Base-by-base conservation (phyloP, 208 protist genomes). In the Trypanosoma caninum region DNA sequence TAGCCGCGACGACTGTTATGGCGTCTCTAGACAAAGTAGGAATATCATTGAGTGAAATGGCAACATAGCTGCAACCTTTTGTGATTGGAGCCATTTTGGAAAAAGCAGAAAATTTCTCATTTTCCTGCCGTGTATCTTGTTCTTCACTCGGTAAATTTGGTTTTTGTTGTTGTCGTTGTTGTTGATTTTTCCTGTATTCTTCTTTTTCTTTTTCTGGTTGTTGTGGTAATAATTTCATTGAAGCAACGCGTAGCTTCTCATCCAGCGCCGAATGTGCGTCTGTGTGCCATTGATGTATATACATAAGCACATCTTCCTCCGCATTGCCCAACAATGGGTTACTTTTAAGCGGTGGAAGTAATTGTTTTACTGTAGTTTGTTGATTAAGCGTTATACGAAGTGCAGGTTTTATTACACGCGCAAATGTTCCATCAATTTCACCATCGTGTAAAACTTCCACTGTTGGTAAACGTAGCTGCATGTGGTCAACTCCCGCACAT, bases 241-340 rank as follows among this genome's bases (percentile, higher is more conserved):
- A 70, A 16, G 73, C 35, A 22, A 54, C 46, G n/a, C 57, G 16
- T 23, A 94, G 70, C 25, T 85, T 91, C 30, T 67, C 64, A 8
- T 61, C 10, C 16, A 92, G 54, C 37, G 67, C 76, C 30, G 73
- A 71, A 16, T 87, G 47, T n/a, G 74, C 69, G 33, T 92, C 84
- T 3, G 50, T 68, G 61, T 91, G 74, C 48, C 88, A 76, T 41
- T 80, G 35, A 58, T 94, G 88, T 11, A 73, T 63, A 69, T 92
- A 94, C 55, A 92, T 58, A 50, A 84, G 55, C 30, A 89, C 80
- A 8, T 78, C 69, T 67, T 94, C 80, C 54, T 74, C 67, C 10
- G 76, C 76, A 65, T 81, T 79, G 58, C 67, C 78, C 51, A 70
- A 42, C 51, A 84, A 37, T 10, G 82, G 70, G 62, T 82, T 76